Percentiles rank a stretch among this genome's conserved stretches.
These are phyloP conservation scores for Quillaja saponaria DNA, from an alignment of 306 rosid genomes.

Conservation along the genomic window DNA sequence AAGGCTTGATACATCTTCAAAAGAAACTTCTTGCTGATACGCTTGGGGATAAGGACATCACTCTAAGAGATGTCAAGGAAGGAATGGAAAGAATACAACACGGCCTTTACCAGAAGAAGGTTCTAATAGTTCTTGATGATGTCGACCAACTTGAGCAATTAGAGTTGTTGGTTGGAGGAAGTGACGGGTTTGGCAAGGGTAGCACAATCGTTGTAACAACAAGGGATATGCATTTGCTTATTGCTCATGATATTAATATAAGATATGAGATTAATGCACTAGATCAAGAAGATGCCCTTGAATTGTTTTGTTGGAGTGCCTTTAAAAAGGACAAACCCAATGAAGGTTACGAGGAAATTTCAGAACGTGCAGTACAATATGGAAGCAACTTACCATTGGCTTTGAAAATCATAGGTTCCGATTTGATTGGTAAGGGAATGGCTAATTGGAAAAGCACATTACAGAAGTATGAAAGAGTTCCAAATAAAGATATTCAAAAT, in stretches of 20 bases:
- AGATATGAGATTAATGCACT: conserved; percentile 2
- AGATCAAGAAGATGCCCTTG: background rate
- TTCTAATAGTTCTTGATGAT: conserved; percentile 33
- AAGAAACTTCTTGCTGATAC: background rate
- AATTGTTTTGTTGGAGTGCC: conserved; percentile 28
- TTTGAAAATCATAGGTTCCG: conserved; percentile 29
- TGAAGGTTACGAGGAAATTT: background rate
- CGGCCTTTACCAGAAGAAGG: conserved; percentile 9
- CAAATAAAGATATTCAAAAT: background rate
- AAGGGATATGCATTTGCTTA: conserved; percentile 21
- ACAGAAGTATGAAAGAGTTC: conserved; percentile 1
- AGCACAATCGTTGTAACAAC: conserved; percentile 36
- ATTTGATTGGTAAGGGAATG: background rate
- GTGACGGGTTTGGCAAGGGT: conserved; percentile 27
- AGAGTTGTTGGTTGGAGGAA: background rate
- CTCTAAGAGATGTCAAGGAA: background rate
- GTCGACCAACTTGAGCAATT: conserved; percentile 17
- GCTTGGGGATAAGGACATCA: background rate
- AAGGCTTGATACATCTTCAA: conserved; percentile 27
- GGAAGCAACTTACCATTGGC: conserved; percentile 26
- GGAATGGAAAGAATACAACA: conserved; percentile 17
- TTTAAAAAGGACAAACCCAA: background rate
- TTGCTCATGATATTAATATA: background rate
- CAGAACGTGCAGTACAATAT: background rate
- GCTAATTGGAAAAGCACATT: conserved; percentile 20